These are phyloP conservation scores for Arthromyces matolae DNA, from an alignment of 768 basidiomycete genomes.

Conservation along the genomic window DNA sequence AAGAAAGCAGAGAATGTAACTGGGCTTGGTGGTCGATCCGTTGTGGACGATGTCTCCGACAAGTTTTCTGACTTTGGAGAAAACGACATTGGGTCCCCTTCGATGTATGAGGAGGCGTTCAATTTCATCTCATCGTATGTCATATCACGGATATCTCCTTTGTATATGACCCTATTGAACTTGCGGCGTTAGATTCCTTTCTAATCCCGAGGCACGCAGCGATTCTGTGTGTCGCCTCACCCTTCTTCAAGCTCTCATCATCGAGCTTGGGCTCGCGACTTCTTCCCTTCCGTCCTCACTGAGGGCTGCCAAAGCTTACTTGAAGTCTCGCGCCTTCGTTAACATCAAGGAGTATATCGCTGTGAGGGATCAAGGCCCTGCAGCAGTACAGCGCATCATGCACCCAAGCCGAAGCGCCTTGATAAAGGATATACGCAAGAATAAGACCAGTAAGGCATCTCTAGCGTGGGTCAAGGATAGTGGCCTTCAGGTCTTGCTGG, in stretches of 20 bases:
- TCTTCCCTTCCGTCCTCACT: constrained; percentile 55
- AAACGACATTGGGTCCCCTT: constrained; percentile 23
- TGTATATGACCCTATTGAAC: not conserved
- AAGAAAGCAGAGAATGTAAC: constrained; percentile 7
- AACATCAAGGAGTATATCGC: constrained; percentile 74
- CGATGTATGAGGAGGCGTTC: constrained; percentile 55
- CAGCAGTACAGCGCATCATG: constrained; percentile 57
- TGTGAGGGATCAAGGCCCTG: constrained; percentile 58
- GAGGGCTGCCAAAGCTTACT: constrained; percentile 60
- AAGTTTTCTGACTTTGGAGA: constrained; percentile 35
- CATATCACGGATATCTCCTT: constrained; percentile 4
- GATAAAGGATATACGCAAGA: constrained; percentile 53
- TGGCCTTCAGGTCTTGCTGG: constrained; percentile 61
- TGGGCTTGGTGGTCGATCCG: constrained; percentile 35
- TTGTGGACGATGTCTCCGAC: constrained; percentile 53
- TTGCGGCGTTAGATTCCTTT: constrained; percentile 47
- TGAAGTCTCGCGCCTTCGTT: constrained; percentile 65
- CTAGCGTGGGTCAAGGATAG: constrained; percentile 59
- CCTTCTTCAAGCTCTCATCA: constrained; percentile 68
- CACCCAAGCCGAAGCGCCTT: constrained; percentile 59
- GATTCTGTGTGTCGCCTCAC: constrained; percentile 48
- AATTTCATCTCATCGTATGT: constrained; percentile 61
- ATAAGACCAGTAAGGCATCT: constrained; percentile 38
- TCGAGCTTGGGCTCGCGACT: constrained; percentile 67
- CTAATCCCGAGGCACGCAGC: constrained; percentile 40